Conservation (phyloP, 2,329 filamentous ascomycete genomes). For the Ophiosphaerella narmari region DNA sequence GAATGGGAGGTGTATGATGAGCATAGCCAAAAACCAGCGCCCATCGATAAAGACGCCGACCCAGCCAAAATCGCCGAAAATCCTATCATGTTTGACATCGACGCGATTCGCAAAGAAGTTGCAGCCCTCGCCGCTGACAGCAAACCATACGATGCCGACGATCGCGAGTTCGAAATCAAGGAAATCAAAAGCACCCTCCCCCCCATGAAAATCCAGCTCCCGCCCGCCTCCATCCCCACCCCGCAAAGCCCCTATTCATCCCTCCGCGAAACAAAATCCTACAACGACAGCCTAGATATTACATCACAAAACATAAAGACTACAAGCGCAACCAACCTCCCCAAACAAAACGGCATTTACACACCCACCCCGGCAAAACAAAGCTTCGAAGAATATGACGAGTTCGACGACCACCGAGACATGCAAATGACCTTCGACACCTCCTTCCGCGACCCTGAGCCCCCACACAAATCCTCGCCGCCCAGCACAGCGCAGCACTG, state of each 20-base stretch:
- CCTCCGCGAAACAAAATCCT: constrained; percentile 49
- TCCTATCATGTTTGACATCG: constrained; percentile 86
- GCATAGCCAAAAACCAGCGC: constrained; percentile 50
- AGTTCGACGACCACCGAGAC: constrained; percentile 32
- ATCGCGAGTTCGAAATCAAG: constrained; percentile 63
- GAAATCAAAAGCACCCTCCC: constrained; percentile 88
- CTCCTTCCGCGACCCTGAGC: constrained; percentile 34
- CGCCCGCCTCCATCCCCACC: constrained; percentile 24
- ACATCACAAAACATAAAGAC: constrained; percentile 11
- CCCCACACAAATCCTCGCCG: constrained; percentile 19
- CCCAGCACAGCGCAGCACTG: background rate
- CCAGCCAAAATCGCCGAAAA: constrained; percentile 58
- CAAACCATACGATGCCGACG: constrained; percentile 31
- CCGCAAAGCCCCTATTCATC: constrained; percentile 25
- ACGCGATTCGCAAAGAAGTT: constrained; percentile 74
- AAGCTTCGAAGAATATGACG: constrained; percentile 43
- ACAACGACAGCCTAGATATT: constrained; percentile 42
- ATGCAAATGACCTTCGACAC: constrained; percentile 53
- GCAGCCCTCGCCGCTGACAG: constrained; percentile 78
- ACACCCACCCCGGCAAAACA: constrained; percentile 12
- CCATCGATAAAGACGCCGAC: constrained; percentile 49
- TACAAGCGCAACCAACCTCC: constrained; percentile 21
- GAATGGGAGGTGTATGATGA: constrained; percentile 96
- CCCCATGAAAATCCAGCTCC: constrained; percentile 75
- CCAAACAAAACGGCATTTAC: constrained; percentile 22